These are phyloP conservation scores for Juglanconis sp. DNA, from an alignment of 2,329 filamentous ascomycete species.

Conservation along the genomic window DNA sequence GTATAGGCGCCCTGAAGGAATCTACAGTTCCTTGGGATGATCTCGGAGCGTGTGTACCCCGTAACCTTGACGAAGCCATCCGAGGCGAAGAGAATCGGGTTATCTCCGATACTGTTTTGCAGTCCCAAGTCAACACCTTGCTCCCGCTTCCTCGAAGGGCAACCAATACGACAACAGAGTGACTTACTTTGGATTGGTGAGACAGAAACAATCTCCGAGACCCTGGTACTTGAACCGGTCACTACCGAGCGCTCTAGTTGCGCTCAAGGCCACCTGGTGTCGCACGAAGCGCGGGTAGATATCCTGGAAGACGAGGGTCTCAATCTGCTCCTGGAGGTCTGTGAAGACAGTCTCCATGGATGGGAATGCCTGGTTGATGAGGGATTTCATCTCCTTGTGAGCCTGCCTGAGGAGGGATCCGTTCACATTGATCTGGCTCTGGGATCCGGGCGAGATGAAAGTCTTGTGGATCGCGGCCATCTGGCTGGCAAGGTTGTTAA, in stretches of 20 bases:
- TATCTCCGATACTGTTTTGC: constrained; percentile 32
- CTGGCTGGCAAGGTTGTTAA: constrained; percentile 37
- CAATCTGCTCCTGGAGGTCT: constrained; percentile 37
- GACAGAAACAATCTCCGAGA: constrained; percentile 55
- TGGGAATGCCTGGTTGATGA: constrained; percentile 34
- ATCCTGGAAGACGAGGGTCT: constrained; percentile 38
- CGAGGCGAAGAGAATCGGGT: constrained; percentile 48
- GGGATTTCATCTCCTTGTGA: constrained; percentile 24
- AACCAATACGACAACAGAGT: too few relatives aligned
- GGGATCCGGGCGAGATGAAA: constrained; percentile 23
- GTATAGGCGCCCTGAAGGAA: constrained; percentile 44
- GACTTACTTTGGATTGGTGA: constrained; percentile 46
- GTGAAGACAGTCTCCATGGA: constrained; percentile 37
- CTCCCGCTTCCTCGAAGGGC: background rate
- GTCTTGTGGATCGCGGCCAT: constrained; percentile 34
- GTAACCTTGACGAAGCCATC: constrained; percentile 48
- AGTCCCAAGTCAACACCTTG: background rate
- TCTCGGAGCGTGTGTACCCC: constrained; percentile 44
- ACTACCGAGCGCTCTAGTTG: constrained; percentile 26
- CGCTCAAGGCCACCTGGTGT: constrained; percentile 44
- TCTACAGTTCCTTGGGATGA: constrained; percentile 46
- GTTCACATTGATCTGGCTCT: constrained; percentile 27
- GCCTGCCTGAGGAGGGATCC: constrained; percentile 25
- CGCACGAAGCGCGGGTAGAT: constrained; percentile 50
- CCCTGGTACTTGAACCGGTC: constrained; percentile 45